A percentile compares a stretch with the other conserved stretches of the same genome.
Evolutionary conservation across 2,329 filamentous ascomycete species (phyloP).

Genomic region (Trichoderma koningiopsis): DNA sequence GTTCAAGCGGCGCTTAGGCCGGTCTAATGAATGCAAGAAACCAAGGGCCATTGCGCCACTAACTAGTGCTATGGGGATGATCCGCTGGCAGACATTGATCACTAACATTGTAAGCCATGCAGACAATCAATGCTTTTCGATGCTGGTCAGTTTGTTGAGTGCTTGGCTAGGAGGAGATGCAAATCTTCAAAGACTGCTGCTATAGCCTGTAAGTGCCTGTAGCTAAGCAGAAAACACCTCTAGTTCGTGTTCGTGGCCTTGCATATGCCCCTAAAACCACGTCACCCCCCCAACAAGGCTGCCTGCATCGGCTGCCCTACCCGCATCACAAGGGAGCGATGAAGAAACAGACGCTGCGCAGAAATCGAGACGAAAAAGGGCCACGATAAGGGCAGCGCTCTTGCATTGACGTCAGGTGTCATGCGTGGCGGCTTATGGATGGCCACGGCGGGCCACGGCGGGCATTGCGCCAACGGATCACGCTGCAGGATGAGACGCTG

Average conservation of each 20-base stretch:
- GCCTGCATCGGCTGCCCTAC: neutral
- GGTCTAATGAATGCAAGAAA: conserved; percentile 17
- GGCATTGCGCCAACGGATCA: conserved; percentile 22
- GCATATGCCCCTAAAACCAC: conserved; percentile 4
- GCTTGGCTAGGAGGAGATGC: neutral
- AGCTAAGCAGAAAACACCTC: neutral
- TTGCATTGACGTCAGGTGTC: conserved; percentile 23
- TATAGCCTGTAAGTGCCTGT: neutral
- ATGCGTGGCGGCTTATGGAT: conserved; percentile 25
- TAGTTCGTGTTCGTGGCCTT: neutral
- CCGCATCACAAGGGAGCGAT: conserved; percentile 19
- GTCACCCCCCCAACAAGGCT: conserved; percentile 15
- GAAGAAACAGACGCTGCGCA: neutral
- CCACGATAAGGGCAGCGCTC: conserved; percentile 3
- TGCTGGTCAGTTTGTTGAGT: neutral
- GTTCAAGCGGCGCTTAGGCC: conserved; percentile 5
- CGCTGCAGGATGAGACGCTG: conserved; percentile 19
- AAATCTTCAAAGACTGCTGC: neutral
- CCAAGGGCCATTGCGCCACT: conserved; percentile 17
- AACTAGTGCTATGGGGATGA: neutral
- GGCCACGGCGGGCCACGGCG: conserved; percentile 21
- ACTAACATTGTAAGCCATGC: neutral
- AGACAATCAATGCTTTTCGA: too few species aligned
- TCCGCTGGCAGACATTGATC: neutral
- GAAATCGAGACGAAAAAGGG: neutral